A percentile compares a stretch with the other conserved stretches of the same genome.
phyloP scores from a whole-genome alignment of 495 filamentous ascomycete genomes.

The Neurospora sp. region DNA sequence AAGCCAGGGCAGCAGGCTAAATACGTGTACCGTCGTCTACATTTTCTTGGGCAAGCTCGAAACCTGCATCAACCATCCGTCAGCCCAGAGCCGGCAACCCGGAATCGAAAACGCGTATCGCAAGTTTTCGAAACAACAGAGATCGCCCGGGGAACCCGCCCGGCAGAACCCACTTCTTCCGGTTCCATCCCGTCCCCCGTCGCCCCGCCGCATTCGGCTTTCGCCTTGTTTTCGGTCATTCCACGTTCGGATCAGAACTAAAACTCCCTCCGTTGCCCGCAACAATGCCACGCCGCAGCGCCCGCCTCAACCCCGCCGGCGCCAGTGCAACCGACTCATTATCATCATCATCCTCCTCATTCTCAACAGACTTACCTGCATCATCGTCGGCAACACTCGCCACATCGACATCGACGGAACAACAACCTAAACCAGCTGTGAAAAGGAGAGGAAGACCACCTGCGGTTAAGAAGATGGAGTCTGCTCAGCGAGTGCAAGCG shows the following conservation, averaged over 20 bases:
- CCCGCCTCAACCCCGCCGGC: background rate
- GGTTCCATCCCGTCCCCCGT: background rate
- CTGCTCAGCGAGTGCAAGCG: background rate
- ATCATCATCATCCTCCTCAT: background rate
- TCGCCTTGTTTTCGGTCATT: background rate
- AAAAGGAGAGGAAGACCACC: background rate
- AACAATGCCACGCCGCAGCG: background rate
- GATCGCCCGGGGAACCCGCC: background rate
- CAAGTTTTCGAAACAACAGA: background rate
- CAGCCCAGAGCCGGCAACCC: background rate
- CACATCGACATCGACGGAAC: background rate
- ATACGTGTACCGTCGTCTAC: background rate
- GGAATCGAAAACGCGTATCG: background rate
- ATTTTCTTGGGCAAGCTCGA: background rate
- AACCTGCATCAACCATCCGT: background rate
- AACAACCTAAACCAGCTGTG: background rate
- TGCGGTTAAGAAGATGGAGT: background rate
- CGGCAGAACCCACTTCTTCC: background rate
- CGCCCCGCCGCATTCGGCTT: background rate
- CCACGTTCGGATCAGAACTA: no score
- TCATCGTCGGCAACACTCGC: background rate
- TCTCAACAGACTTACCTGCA: background rate
- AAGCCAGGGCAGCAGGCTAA: no score
- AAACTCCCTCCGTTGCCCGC: background rate
- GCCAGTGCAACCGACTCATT: background rate